Conservation (phyloP, 805 yeast species). For the Saccharomyces eubayanus region DNA sequence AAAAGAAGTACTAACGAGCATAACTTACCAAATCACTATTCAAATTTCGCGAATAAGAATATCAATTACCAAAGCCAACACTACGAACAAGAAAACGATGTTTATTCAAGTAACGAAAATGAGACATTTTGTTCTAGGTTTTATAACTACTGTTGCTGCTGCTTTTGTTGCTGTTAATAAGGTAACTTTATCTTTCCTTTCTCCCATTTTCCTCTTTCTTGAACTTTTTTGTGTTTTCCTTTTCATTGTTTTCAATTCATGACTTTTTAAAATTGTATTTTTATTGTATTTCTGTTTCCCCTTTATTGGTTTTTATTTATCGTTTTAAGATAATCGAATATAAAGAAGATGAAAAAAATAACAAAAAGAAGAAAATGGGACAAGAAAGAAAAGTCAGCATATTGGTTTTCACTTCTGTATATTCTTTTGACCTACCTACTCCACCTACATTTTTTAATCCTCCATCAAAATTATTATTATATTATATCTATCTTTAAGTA, state of each 20-base stretch:
- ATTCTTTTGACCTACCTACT: neutral
- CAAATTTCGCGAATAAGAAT: neutral
- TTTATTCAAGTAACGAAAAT: conserved; percentile 1
- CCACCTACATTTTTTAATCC: neutral
- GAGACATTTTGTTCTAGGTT: conserved; percentile 1
- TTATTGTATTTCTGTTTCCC: neutral
- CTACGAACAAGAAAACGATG: conserved; percentile 1
- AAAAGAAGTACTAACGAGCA: neutral
- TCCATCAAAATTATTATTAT: neutral
- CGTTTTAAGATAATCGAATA: neutral
- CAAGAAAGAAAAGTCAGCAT: neutral
- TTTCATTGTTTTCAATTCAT: neutral
- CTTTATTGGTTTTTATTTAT: neutral
- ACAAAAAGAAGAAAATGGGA: neutral
- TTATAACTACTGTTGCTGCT: neutral
- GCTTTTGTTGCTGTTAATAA: conserved; percentile 2
- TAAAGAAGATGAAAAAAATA: neutral
- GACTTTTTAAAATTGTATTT: neutral
- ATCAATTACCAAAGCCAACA: conserved; percentile 2
- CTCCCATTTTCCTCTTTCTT: neutral
- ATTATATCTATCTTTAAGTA: neutral
- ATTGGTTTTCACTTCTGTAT: neutral
- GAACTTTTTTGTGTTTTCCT: neutral
- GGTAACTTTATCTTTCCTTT: neutral
- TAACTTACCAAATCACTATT: neutral